phyloP scores from a whole-genome alignment of 2,329 filamentous ascomycete species.

The Corinectria fuckeliana region DNA sequence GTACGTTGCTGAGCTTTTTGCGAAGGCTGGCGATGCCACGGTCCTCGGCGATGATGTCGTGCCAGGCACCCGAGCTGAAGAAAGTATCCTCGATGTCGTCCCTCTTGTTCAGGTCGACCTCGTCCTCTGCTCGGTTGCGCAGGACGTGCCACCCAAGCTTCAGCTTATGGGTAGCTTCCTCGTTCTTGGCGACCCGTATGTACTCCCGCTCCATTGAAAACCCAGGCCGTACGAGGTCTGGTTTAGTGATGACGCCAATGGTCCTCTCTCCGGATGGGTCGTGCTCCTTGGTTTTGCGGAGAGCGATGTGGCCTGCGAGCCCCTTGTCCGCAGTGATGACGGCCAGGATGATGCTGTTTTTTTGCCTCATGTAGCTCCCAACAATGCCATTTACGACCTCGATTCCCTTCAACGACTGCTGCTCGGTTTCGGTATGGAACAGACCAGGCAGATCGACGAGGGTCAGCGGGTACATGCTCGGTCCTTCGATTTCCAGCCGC shows the following conservation, averaged over 20 bases:
- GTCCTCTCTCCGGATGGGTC: constrained; percentile 56
- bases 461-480: constrained; percentile 53
- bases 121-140: constrained; percentile 52
- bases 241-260: constrained; percentile 63
- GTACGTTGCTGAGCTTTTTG: constrained; percentile 42
- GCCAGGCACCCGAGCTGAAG: constrained; percentile 40
- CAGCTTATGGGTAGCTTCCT: constrained; percentile 40
- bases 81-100: constrained; percentile 43
- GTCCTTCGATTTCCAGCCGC: constrained; percentile 53
- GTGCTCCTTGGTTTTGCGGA: constrained; percentile 50
- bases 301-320: constrained; percentile 58
- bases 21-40: constrained; percentile 43
- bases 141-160: constrained; percentile 61
- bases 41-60: constrained; percentile 36
- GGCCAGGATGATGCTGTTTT: constrained; percentile 65
- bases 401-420: constrained; percentile 41
- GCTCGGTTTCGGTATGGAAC: constrained; percentile 41
- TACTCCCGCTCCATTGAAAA: constrained; percentile 49
- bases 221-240: constrained; percentile 50
- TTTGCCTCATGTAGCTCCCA: constrained; percentile 60
- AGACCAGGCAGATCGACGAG: constrained; percentile 63
- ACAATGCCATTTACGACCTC: constrained; percentile 47
- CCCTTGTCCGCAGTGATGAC: constrained; percentile 58
- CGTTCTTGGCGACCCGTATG: constrained; percentile 43
- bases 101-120: constrained; percentile 51